Percentiles rank a stretch among this genome's conserved stretches.
phyloP scores from a whole-genome alignment of 148 eudicot species.

The Pouteria glomerata region DNA sequence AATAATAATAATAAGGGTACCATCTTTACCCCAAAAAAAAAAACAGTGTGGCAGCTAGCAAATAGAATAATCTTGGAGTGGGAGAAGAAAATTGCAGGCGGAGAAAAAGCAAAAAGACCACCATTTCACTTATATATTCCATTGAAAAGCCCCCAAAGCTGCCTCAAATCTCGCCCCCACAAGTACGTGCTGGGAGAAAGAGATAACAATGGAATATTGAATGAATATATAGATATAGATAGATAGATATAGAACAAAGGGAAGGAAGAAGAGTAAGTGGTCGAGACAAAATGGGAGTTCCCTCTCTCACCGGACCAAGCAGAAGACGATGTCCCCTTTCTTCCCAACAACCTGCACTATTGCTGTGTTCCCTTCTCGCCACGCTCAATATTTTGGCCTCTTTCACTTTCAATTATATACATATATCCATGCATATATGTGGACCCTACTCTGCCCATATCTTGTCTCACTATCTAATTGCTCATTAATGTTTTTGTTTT shows the following conservation, averaged over 20 bases:
- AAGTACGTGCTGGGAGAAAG: too few species aligned
- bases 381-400: conserved; percentile 20
- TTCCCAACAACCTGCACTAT: conserved; percentile 26
- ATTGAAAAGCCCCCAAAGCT: conserved; percentile 22
- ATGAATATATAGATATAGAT: not conserved
- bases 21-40: too few species aligned
- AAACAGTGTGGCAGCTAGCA: too few species aligned
- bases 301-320: conserved; percentile 11
- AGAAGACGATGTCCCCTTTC: conserved; percentile 28
- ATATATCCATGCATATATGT: not conserved
- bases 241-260: not conserved
- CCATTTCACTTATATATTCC: too few species aligned
- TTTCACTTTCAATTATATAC: conserved; percentile 25
- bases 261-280: not conserved
- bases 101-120: too few species aligned
- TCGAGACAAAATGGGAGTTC: conserved; percentile 27
- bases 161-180: conserved; percentile 28
- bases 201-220: not conserved
- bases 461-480: too few species aligned
- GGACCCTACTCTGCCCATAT: conserved; percentile 17
- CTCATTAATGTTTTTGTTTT: conserved; percentile 13
- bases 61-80: too few species aligned
- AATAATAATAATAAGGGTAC: too few species aligned
- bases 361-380: conserved; percentile 24
- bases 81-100: too few species aligned